Conservation (phyloP, 371 early-diverging fungal genomes). For the Fennellomyces sp. region DNA sequence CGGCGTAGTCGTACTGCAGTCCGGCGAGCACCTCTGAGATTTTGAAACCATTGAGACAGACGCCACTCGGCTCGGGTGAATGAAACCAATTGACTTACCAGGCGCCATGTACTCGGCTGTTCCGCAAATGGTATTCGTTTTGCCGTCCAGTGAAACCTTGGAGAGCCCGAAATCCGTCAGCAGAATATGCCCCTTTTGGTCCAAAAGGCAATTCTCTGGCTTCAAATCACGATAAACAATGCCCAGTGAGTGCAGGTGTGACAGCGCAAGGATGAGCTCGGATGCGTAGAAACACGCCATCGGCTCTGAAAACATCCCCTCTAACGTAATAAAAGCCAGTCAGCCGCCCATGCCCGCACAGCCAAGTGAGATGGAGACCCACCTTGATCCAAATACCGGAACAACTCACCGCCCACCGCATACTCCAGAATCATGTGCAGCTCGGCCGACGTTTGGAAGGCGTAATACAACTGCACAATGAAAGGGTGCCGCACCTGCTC, state of each 20-base stretch:
- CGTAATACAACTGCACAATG: constrained; percentile 94
- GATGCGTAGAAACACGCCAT: constrained; percentile 83
- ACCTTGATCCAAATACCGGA: constrained; percentile 76
- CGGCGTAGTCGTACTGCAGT: constrained; percentile 82
- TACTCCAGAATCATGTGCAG: constrained; percentile 97
- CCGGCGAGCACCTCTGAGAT: constrained; percentile 76
- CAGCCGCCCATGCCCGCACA: no score
- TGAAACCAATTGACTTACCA: constrained; percentile 17
- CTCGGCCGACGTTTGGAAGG: constrained; percentile 88
- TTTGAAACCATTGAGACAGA: background rate
- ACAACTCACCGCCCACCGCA: constrained; percentile 99
- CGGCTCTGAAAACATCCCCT: constrained; percentile 80
- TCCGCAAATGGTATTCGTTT: constrained; percentile 91
- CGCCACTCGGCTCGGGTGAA: constrained; percentile 3
- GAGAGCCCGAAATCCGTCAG: constrained; percentile 93
- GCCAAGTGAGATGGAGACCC: no score
- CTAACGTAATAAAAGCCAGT: no score
- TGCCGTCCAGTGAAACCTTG: constrained; percentile 69
- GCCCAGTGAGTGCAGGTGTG: constrained; percentile 82
- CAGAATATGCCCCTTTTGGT: constrained; percentile 79
- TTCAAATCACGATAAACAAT: constrained; percentile 91
- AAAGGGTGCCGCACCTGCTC: constrained; percentile 86
- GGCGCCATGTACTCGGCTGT: constrained; percentile 84
- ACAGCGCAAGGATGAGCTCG: constrained; percentile 84
- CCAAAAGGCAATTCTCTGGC: constrained; percentile 89